Evolutionary conservation across 2,329 filamentous ascomycete species (phyloP), one percentile per base, ranked within the genome.

Genomic region (Aspergillus brasiliensis): DNA sequence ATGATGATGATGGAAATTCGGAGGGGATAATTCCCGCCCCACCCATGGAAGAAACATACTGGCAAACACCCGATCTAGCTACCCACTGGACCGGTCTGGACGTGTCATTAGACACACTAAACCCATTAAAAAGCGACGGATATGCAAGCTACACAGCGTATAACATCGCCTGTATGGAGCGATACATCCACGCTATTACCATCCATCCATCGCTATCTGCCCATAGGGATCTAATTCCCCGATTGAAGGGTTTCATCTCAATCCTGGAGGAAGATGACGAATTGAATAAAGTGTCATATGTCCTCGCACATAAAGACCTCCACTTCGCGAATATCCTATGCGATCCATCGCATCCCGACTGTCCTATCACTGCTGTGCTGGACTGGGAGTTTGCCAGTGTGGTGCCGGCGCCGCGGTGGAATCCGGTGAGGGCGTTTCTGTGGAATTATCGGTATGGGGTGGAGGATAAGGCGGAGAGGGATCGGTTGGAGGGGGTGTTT

Each of bases 311-410:
- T 61, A 75, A 74, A 58, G 75, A 78, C 46, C 42, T 57, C 2
- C 54, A 57, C n/a, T 57, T 48, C 23, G 54, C 61, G 51, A 79
- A 78, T 47, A 65, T 78, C 37, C 69, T 77, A 56, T 76, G 67
- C 59, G 66, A 74, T n/a, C 60, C 59, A 1, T 37, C 58, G 6
- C 62, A 65, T 1, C 52, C 57, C 0, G 57, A 38, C 2, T 60
- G 54, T 49, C 58, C 55, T 6, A 71, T 78, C 46, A 78, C 75
- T 0, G 69, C 61, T 1, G 65, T 78, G 11, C 60, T 75, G 10
- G 73, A 75, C 67, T 79, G 74, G 75, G 77, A 78, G 59, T 79
- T 79, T 44, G 65, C 72, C 1, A 67, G 68, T 15, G 66, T 78
- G 1, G 72, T 79, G 13, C 75, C 77, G 1, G 65, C 67, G 5